Base-by-base conservation (phyloP, 2,329 filamentous ascomycete genomes). In the Fusarium miscanthi region DNA sequence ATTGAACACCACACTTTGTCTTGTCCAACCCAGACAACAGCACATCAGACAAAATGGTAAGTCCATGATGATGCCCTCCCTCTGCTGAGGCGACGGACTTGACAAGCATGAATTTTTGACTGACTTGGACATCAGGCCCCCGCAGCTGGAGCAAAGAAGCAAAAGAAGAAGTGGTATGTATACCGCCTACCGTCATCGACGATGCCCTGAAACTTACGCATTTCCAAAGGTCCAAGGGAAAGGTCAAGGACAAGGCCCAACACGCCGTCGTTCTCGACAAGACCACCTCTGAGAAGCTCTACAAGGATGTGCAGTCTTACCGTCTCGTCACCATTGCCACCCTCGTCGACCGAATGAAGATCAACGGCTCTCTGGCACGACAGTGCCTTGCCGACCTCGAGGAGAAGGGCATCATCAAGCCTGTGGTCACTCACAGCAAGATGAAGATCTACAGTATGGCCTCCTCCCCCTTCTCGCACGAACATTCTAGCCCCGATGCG, bases 181-280 rank as follows among this genome's bases (percentile, higher is more conserved):
- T 64, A 53, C 69, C 54, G 43, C 67, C 65, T 61, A 56, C 45
- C 57, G 52, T 69, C 63, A 62, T 66, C 58, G 63, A 31, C 59
- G 51, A 69, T 63, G 54, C 59, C 27, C 59, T 65, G 63, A 70
- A 74, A 75, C 53, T 77, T 65, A 54, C 69, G 63, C 56, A 52
- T 66, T 51, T 49, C 54, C 40, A 59, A 75, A 77, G 76, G 76
- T 85, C 83, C 71, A 85, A 85, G 81, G 81, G 82, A 79, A 89
- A 85, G 94, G 96, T 99, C 90, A 99, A 99, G 96, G 96, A 99
- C 92, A 99, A 99, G 95, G 95, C 96, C 87, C 93, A 98, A 87
- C 96, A 99, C 91, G 94, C 93, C 86, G 96, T 99, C 87, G 90
- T 98, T 84, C 94, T 99, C 88, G 96, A 99, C 90, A 99, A 99